phyloP scores from a whole-genome alignment of 306 rosid genomes.

The Trifolium fragiferum region DNA sequence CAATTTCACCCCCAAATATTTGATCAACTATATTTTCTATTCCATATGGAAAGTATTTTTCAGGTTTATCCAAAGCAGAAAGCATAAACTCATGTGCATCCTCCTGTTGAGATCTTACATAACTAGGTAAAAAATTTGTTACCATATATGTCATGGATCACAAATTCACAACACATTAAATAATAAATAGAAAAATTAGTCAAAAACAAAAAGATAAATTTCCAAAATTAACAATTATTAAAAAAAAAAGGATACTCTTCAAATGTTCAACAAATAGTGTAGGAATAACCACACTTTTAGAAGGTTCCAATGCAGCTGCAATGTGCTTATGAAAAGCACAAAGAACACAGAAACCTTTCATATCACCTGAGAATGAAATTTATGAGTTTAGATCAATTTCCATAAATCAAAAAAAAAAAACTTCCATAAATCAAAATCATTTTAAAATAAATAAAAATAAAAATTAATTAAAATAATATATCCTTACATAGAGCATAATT shows the following conservation, averaged over 20 bases:
- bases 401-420: neutral
- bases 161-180: neutral
- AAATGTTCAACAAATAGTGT: constrained; percentile 52
- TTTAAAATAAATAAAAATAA: neutral
- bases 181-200: neutral
- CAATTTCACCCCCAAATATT: constrained; percentile 70
- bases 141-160: constrained; percentile 51
- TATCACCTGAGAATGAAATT: constrained; percentile 47
- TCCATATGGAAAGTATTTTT: constrained; percentile 40
- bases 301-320: constrained; percentile 46
- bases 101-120: constrained; percentile 59
- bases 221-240: neutral
- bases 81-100: constrained; percentile 88
- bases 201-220: neutral
- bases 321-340: constrained; percentile 60
- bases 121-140: constrained; percentile 64
- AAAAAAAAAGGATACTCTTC: constrained; percentile 62
- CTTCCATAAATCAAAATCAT: neutral
- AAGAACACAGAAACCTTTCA: constrained; percentile 58
- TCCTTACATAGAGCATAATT: neutral
- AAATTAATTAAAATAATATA: neutral
- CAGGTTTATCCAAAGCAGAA: constrained; percentile 63
- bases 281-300: constrained; percentile 51
- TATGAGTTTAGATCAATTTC: neutral
- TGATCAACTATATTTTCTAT: constrained; percentile 53